Evolutionary conservation across 2,329 filamentous ascomycete genomes (phyloP), one percentile per base, ranked within the genome.

Genomic region (Boeremia lycopersici): DNA sequence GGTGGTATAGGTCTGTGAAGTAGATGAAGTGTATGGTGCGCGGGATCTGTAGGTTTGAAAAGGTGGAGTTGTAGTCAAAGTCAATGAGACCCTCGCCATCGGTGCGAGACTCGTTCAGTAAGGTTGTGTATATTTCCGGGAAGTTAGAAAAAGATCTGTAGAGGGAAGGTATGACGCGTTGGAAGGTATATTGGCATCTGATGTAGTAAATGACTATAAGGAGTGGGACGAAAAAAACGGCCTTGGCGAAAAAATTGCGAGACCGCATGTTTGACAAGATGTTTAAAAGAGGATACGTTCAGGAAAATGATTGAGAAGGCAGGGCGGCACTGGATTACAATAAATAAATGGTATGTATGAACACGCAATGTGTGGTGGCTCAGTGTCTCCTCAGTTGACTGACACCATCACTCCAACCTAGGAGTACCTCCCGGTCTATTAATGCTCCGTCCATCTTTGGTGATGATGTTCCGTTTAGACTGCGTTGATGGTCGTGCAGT

Each of bases 11-110:
- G 29, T 60, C 49, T 36, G 54, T 39, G 34, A 60, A 63, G 50
- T 57, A 62, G 15, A 63, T 62, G 51, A 58, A 63, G 31, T 63
- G 59, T 6, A 63, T 60, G 10, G 23, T 53, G 25, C 49, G 50
- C 8, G 61, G 56, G 19, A 63, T 63, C 30, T 48, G 34, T 8
- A 30, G 41, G 2, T 45, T 17, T 4, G 43, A 28, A 19, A 60
- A 62, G n/a, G 46, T 34, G 4, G 51, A 29, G 7, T 34, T 23
- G 43, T 62, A 60, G 41, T 60, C 43, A 34, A 60, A 58, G 36
- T 58, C 57, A 8, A 48, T 17, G 17, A 55, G 54, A 4, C 45
- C 47, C 13, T 62, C 30, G 13, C 43, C 35, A 2, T 48, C 5
- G 7, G 48, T 31, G 9, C 54, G 47, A 15, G 57, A 54, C 5